phyloP scores from a whole-genome alignment of 139 green algal genomes.

The Diplosphaera chodatii region DNA sequence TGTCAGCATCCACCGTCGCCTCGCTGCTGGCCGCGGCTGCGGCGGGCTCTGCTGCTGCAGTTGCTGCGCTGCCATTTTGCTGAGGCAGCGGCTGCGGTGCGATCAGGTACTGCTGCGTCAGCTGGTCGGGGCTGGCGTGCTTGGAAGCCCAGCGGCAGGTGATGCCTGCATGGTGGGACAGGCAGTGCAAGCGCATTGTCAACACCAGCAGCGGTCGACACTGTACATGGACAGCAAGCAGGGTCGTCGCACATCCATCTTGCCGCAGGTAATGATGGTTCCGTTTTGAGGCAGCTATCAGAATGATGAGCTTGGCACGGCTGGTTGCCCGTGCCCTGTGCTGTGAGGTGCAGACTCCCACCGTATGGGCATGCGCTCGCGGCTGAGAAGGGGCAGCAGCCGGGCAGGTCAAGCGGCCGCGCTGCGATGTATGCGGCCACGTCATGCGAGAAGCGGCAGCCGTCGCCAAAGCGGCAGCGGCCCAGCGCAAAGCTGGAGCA shows the following conservation, averaged over 20 bases:
- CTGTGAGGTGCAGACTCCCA: too few species aligned
- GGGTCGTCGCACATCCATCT: too few species aligned
- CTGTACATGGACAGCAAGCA: too few species aligned
- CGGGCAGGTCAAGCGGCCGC: slow-evolving; percentile 65
- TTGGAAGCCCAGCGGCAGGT: slow-evolving; percentile 56
- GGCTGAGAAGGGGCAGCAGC: slow-evolving; percentile 57
- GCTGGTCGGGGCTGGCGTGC: slow-evolving; percentile 28
- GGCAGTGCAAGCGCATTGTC: too few species aligned
- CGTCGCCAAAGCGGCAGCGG: slow-evolving; percentile 43
- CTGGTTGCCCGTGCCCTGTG: too few species aligned
- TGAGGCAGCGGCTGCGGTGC: not conserved
- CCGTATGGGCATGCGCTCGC: slow-evolving; percentile 34
- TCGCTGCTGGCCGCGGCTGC: too few species aligned
- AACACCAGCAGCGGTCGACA: too few species aligned
- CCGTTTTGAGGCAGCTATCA: too few species aligned
- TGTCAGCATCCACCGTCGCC: too few species aligned
- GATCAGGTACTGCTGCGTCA: slow-evolving; percentile 3
- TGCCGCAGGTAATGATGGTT: too few species aligned
- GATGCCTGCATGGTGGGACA: slow-evolving; percentile 23
- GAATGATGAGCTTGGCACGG: too few species aligned
- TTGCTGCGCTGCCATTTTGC: not conserved
- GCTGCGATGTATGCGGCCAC: slow-evolving; percentile 39
- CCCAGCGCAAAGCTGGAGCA: slow-evolving; percentile 35
- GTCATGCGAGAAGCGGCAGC: slow-evolving; percentile 74
- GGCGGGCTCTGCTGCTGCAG: not conserved